A percentile compares a stretch with the other conserved stretches of the same genome.
These are phyloP conservation scores for Aureobasidium uvarum DNA, from an alignment of 2,329 filamentous ascomycete genomes.

Conservation along the genomic window DNA sequence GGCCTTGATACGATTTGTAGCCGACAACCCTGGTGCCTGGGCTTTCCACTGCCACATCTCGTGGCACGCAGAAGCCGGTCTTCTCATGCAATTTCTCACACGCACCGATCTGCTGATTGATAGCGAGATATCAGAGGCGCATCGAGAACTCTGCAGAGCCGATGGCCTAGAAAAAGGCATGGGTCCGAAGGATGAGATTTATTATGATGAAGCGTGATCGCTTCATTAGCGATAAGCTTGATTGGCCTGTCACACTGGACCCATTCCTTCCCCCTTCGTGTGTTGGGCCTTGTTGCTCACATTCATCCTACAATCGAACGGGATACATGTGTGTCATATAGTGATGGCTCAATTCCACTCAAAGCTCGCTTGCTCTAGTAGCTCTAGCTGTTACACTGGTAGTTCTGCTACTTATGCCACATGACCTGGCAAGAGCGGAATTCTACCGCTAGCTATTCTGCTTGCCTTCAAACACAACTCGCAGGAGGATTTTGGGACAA, in stretches of 20 bases:
- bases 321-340: not conserved
- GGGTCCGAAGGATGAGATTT: slow-evolving; percentile 50
- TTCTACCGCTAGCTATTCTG: not conserved
- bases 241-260: not conserved
- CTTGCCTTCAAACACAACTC: not conserved
- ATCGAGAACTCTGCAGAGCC: slow-evolving; percentile 48
- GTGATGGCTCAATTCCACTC: not conserved
- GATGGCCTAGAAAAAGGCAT: slow-evolving; percentile 51
- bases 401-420: not conserved
- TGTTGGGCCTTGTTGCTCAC: not conserved
- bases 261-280: no score
- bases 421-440: not conserved
- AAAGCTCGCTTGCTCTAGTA: not conserved
- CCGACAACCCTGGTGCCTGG: slow-evolving; percentile 60
- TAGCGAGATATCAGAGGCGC: slow-evolving; percentile 48
- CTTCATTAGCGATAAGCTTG: not conserved
- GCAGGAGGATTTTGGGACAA: not conserved
- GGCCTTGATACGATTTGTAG: slow-evolving; percentile 54
- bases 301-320: not conserved
- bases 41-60: slow-evolving; percentile 59
- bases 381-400: not conserved
- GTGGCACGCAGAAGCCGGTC: slow-evolving; percentile 59
- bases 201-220: slow-evolving; percentile 26
- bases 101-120: slow-evolving; percentile 47
- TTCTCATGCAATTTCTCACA: slow-evolving; percentile 60